Evolutionary conservation across 1,284 basidiomycete genomes (phyloP).

Genomic region (Boletus sp.): DNA sequence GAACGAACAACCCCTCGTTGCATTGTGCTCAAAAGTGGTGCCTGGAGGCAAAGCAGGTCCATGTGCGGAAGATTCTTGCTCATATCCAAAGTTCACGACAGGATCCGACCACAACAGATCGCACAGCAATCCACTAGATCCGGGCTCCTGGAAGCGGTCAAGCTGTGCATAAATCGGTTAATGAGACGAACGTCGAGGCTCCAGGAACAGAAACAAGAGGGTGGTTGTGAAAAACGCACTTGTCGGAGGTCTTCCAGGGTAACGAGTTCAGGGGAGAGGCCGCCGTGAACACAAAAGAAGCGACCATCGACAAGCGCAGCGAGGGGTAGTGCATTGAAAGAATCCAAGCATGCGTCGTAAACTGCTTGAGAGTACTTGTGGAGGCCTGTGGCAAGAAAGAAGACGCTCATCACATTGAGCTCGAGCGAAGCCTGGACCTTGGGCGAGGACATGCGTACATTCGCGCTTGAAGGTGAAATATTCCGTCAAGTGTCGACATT

Average conservation of each 20-base stretch:
- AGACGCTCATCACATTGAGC: constrained; percentile 3
- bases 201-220: neutral
- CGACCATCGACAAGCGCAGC: constrained; percentile 93
- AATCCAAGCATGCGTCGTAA: constrained; percentile 88
- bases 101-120: constrained; percentile 96
- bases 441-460: constrained; percentile 45
- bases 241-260: constrained; percentile 76
- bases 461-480: constrained; percentile 98
- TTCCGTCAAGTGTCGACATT: constrained; percentile 94
- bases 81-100: constrained; percentile 72
- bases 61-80: constrained; percentile 39
- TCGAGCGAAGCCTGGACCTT: constrained; percentile 1
- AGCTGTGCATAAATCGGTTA: constrained; percentile 44
- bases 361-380: constrained; percentile 89
- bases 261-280: constrained; percentile 86
- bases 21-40: constrained; percentile 79
- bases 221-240: constrained; percentile 42
- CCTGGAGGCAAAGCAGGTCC: constrained; percentile 34
- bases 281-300: constrained; percentile 98
- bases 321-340: constrained; percentile 89
- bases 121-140: constrained; percentile 88
- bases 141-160: constrained; percentile 92
- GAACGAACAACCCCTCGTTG: constrained; percentile 89
- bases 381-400: constrained; percentile 52
- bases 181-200: neutral